A percentile compares a stretch with the other conserved stretches of the same genome.
phyloP scores from a whole-genome alignment of 2,329 filamentous ascomycete species.

The Penicillium sp. region DNA sequence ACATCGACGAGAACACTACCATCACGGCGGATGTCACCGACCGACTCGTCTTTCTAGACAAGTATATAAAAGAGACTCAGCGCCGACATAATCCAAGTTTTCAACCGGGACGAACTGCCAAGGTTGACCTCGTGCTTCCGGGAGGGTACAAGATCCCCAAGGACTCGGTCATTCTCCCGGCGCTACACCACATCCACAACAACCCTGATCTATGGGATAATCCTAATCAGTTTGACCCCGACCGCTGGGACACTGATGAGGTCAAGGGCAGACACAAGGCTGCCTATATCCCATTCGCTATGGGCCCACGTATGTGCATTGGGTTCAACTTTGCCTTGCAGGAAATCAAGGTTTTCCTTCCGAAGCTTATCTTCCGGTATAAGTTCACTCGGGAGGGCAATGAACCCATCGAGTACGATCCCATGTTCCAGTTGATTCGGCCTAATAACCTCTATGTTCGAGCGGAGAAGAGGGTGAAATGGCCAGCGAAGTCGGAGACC shows the following conservation, averaged over 20 bases:
- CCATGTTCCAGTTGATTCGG: constrained; percentile 28
- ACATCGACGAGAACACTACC: constrained; percentile 42
- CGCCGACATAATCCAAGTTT: constrained; percentile 60
- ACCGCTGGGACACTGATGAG: constrained; percentile 54
- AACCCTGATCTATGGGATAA: constrained; percentile 59
- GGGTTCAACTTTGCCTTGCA: constrained; percentile 64
- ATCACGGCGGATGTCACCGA: constrained; percentile 49
- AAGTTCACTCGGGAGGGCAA: constrained; percentile 53
- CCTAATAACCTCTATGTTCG: constrained; percentile 27
- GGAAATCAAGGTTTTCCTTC: constrained; percentile 57
- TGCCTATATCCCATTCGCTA: constrained; percentile 58
- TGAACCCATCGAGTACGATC: constrained; percentile 43
- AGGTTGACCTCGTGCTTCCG: constrained; percentile 56
- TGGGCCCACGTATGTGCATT: constrained; percentile 58
- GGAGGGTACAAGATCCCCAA: constrained; percentile 58
- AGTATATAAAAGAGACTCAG: constrained; percentile 59
- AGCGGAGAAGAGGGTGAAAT: constrained; percentile 17
- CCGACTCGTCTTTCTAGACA: constrained; percentile 44
- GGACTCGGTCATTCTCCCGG: constrained; percentile 53
- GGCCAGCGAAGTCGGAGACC: constrained; percentile 8
- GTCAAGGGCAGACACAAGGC: constrained; percentile 53
- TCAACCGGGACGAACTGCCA: constrained; percentile 58
- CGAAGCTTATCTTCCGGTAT: constrained; percentile 59
- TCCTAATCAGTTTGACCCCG: constrained; percentile 57
- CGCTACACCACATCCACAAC: constrained; percentile 47